Percentiles rank a stretch among this genome's conserved stretches.
Conservation (phyloP, 2,329 filamentous ascomycete genomes). For the Myriosclerotinia duriaeana region DNA sequence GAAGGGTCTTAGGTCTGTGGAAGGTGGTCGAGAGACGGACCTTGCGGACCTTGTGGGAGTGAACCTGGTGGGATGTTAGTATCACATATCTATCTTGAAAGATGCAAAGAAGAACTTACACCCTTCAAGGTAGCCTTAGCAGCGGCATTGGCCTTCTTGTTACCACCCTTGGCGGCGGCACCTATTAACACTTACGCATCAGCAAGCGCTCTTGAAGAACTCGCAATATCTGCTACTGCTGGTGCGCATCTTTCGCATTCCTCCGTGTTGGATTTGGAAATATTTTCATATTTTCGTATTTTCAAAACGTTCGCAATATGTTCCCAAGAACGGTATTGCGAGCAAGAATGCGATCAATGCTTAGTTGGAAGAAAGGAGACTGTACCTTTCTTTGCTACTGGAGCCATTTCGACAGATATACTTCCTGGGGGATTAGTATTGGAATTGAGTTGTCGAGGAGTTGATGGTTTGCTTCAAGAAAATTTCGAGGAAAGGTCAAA, state of each 20-base stretch:
- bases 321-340: slow-evolving; percentile 29
- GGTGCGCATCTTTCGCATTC: slow-evolving; percentile 36
- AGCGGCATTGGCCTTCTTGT: slow-evolving; percentile 88
- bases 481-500: slow-evolving; percentile 2
- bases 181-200: slow-evolving; percentile 60
- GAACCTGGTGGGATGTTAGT: slow-evolving; percentile 50
- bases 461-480: slow-evolving; percentile 23
- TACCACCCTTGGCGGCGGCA: slow-evolving; percentile 54
- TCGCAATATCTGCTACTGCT: slow-evolving; percentile 77
- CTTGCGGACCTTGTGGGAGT: slow-evolving; percentile 88
- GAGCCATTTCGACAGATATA: slow-evolving; percentile 39
- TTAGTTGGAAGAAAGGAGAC: slow-evolving; percentile 30
- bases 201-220: slow-evolving; percentile 72
- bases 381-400: slow-evolving; percentile 42
- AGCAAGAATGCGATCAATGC: slow-evolving; percentile 23
- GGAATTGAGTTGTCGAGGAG: slow-evolving; percentile 27
- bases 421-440: slow-evolving; percentile 32
- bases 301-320: slow-evolving; percentile 25
- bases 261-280: slow-evolving; percentile 24
- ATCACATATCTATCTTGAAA: slow-evolving; percentile 42
- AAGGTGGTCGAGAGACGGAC: slow-evolving; percentile 90
- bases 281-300: slow-evolving; percentile 26
- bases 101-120: slow-evolving; percentile 61
- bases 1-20: slow-evolving; percentile 96
- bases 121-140: slow-evolving; percentile 96